Percentiles rank a stretch among this genome's conserved stretches.
phyloP scores from a whole-genome alignment of 2,329 filamentous ascomycete species.

The Teratosphaeria gauchensis region DNA sequence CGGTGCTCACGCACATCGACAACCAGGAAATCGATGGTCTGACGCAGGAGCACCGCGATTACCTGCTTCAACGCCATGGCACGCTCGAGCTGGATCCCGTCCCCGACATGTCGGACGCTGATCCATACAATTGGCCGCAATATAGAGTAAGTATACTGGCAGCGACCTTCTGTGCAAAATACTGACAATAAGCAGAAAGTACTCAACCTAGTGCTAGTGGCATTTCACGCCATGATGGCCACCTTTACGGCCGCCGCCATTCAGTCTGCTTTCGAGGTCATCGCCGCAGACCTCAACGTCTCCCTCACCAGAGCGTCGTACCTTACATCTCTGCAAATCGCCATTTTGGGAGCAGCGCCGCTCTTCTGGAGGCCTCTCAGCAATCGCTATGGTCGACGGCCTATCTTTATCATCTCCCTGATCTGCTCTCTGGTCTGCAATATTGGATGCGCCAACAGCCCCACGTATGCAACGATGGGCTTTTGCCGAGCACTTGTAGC shows the following conservation, averaged over 20 bases:
- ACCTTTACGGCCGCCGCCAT: slow-evolving; percentile 45
- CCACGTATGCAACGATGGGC: slow-evolving; percentile 40
- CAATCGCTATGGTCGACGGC: slow-evolving; percentile 43
- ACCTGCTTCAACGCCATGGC: slow-evolving; percentile 42
- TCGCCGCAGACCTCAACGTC: slow-evolving; percentile 41
- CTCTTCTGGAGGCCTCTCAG: slow-evolving; percentile 47
- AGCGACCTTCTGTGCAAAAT: background rate
- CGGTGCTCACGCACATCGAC: background rate
- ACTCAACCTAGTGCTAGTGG: slow-evolving; percentile 42
- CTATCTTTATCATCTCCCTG: slow-evolving; percentile 39
- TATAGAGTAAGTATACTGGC: background rate
- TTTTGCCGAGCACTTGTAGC: slow-evolving; percentile 42
- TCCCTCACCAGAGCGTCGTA: slow-evolving; percentile 41
- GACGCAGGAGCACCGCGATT: slow-evolving; percentile 35
- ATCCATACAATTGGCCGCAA: slow-evolving; percentile 44
- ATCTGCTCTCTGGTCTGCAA: slow-evolving; percentile 40
- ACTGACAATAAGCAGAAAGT: slow-evolving; percentile 33
- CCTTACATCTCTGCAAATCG: slow-evolving; percentile 44
- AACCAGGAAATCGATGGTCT: slow-evolving; percentile 19
- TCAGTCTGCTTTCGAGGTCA: slow-evolving; percentile 43
- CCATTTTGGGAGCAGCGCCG: slow-evolving; percentile 41
- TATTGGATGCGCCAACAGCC: slow-evolving; percentile 42
- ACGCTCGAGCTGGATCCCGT: slow-evolving; percentile 44
- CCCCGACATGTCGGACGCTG: slow-evolving; percentile 37
- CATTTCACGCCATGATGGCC: slow-evolving; percentile 41